These are phyloP conservation scores for Phytophthora pini DNA, from an alignment of 352 stramenopile species.

Conservation along the genomic window DNA sequence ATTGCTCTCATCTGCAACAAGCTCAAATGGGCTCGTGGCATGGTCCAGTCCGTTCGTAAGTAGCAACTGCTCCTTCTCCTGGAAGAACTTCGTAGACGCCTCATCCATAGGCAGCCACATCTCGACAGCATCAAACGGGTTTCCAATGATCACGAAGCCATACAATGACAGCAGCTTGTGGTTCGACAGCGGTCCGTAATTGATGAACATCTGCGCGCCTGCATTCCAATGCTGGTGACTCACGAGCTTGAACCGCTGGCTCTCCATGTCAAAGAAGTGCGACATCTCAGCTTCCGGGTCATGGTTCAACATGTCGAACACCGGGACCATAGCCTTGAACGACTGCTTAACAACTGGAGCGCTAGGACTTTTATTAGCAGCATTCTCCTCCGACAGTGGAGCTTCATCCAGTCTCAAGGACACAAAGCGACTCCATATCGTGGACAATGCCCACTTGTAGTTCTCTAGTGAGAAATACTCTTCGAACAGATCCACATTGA, in stretches of 20 bases:
- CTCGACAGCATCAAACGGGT: conserved; percentile 77
- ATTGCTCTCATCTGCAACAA: conserved; percentile 66
- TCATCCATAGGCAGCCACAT: conserved; percentile 77
- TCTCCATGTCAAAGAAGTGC: conserved; percentile 65
- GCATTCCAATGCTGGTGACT: conserved; percentile 79
- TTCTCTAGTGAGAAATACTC: conserved; percentile 67
- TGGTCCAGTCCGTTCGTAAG: conserved; percentile 65
- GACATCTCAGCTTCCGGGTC: conserved; percentile 76
- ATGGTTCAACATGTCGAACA: conserved; percentile 91
- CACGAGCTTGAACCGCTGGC: conserved; percentile 65
- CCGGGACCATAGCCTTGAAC: conserved; percentile 84
- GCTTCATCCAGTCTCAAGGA: conserved; percentile 54
- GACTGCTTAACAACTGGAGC: conserved; percentile 29
- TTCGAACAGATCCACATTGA: conserved; percentile 38
- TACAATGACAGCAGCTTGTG: conserved; percentile 86
- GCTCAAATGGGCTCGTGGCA: conserved; percentile 64
- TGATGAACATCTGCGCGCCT: conserved; percentile 79
- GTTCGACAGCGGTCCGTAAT: conserved; percentile 84
- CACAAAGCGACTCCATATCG: conserved; percentile 88
- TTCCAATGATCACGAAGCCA: conserved; percentile 74
- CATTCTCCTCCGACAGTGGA: conserved; percentile 8
- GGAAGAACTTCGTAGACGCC: conserved; percentile 45
- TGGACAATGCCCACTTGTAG: conserved; percentile 88
- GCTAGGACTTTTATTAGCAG: neutral
- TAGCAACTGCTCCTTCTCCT: conserved; percentile 57